Evolutionary conservation across 495 filamentous ascomycete species (phyloP), one percentile per base, ranked within the genome.

Genomic region (Daldinia grandis): DNA sequence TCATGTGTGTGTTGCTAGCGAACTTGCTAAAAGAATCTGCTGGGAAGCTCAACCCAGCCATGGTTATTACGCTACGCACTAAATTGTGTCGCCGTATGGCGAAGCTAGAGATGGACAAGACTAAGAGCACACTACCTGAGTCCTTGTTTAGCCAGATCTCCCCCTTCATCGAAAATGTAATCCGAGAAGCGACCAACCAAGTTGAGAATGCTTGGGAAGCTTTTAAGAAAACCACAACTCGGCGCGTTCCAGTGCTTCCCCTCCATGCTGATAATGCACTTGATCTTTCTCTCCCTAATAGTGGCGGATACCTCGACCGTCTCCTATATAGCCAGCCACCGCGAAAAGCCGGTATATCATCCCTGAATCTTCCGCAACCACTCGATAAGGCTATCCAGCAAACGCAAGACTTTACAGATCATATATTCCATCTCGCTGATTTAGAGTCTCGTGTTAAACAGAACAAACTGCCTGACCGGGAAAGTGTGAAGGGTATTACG

Each of bases 1-100:
- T 91, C 1, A 81, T 88, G 3, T 83, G 80, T 55, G 25, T 79
- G 24, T 15, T 86, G 1, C 63, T 89, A 5, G 68, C 81, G 3
- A 62, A 78, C 0, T 65, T 90, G 15, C 69, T 89, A 4, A 71
- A 76, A 3, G 81, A 84, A 5, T 78, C 60, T 28, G 47, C 84
- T 12, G 38, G 72, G 2, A 63, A 53, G 4, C 50, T 75, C 0
- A 57, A 17, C 10, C 66, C 64, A 19, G 67, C 66, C 0, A 51
- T 71, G 28, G 50, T 72, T 1, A 68, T 76, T 17, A 81, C 81
- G 19, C 77, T 88, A 0, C 85, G 78, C 40, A 59, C 81, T 14
- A 91, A 91, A 65, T 78, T 92, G 8, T 86, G 85, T 62, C 84
- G 88, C 30, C 87, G 89, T 14, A 76, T 91, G 47, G 85, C 82